Evolutionary conservation across 495 filamentous ascomycete genomes (phyloP), one percentile per base, ranked within the genome.

Genomic region (Aspergillus heteromorphus): DNA sequence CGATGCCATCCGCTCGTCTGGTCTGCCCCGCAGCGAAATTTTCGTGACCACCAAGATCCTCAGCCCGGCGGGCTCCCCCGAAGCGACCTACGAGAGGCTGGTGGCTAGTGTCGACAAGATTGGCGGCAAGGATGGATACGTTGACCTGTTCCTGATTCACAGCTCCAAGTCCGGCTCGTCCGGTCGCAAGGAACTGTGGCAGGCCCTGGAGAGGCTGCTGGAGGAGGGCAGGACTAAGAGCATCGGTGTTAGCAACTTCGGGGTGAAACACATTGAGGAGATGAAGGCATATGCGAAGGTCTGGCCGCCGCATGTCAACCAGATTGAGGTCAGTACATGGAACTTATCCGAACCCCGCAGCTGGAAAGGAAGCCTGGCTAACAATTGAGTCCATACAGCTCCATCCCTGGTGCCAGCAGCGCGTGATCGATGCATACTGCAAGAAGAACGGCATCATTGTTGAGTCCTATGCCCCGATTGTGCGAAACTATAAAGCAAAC

Each of bases 191-290:
- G 72, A 78, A 61, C 64, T 88, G 66, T 89, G 85, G 85, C 70
- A 78, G 57, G 85, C 83, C 9, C 60, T 89, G 60, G 86, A 88
- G 69, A 77, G 67, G 60, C 60, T 85, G 51, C 65, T 77, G 34
- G 70, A 72, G 43, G 79, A 85, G 54, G 84, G 83, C 9, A 79
- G 73, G 49, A 72, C 78, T 21, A 81, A 74, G 70, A 77, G 69
- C 45, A 87, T 88, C 62, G 87, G 87, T 0, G 86, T 90, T 20
- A 85, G 83, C 64, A 90, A 89, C 60, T 88, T 79, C 62, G 86
- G 81, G 2, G 78, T 82, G 36, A 64, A 70, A 23, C 79, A 84
- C 53, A 80, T 86, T 47, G 78, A 85, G 60, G 77, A 83, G 60
- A 68, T 89, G 77, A 83, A 80, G 67, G 56, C 62, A 11, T 84